Evolutionary conservation across 768 basidiomycete genomes (phyloP), one percentile per base, ranked within the genome.

Genomic region (Pisolithus sp.): DNA sequence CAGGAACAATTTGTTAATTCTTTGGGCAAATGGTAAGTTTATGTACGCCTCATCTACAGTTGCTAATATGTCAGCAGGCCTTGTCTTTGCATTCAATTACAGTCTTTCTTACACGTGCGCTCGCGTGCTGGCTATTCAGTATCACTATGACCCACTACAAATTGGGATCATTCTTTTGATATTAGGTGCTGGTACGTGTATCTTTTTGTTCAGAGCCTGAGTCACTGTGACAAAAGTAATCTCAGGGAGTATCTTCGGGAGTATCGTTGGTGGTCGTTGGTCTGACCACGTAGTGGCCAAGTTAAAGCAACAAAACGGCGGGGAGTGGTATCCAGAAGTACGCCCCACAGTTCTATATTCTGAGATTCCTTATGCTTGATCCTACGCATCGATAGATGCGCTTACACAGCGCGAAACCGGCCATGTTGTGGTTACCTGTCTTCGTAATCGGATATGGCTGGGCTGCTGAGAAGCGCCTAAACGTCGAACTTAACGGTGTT

Each of bases 361-460:
- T 31, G 18, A 26, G 24, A 18, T 9, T 12, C n/a, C 20, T 21
- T 15, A 13, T 44, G 24, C 6, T 46, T 13, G 51, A 10, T 10
- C 10, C 53, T 13, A 21, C n/a, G 26, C 31, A 23, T 18, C 26
- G 46, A 17, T 57, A 89, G 86, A 87, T 89, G 81, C 81, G 89
- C 7, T 65, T 92, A 20, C 73, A 77, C 61, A 85, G 84, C 58
- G 26, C 26, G 26, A 26, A 26, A 4, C 26, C 26, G 26, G 26
- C 79, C 10, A 75, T 89, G 64, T 60, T 79, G 13, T 68, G 58
- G 62, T 42, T 79, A 46, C 85, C 92, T 7, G 75, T 75, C 0
- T 76, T 76, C 13, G 76, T 85, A 34, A 55, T 88, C 82, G 75
- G 26, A 0, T 89, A 88, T 61, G 92, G 79, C 4, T 94, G 91